Conservation (phyloP, 2,329 filamentous ascomycete genomes). For the Exserohilum turcica region DNA sequence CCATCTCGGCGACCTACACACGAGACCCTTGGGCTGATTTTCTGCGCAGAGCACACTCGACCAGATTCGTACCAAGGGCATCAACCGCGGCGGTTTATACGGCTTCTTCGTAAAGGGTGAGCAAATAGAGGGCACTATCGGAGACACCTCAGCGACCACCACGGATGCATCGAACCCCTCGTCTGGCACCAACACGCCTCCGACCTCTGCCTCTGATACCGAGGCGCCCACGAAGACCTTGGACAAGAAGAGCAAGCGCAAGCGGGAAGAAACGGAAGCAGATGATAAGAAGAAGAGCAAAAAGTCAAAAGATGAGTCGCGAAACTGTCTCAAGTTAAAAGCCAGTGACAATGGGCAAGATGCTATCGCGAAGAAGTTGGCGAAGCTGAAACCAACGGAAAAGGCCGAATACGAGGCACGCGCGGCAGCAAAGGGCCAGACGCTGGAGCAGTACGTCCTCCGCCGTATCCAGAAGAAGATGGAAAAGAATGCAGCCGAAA, state of each 20-base stretch:
- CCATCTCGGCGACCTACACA: neutral
- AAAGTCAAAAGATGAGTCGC: conserved; percentile 11
- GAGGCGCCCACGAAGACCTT: conserved; percentile 19
- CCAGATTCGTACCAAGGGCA: conserved; percentile 54
- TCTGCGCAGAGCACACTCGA: conserved; percentile 60
- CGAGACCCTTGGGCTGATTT: conserved; percentile 27
- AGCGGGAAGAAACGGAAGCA: conserved; percentile 22
- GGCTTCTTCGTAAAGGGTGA: conserved; percentile 84
- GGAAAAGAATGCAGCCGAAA: conserved; percentile 18
- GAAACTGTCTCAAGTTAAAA: conserved; percentile 6
- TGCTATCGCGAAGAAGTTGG: conserved; percentile 31
- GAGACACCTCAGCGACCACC: conserved; percentile 27
- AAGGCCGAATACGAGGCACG: conserved; percentile 39
- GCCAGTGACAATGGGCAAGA: conserved; percentile 7
- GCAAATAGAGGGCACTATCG: conserved; percentile 72
- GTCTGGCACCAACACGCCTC: conserved; percentile 33
- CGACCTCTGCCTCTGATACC: conserved; percentile 34
- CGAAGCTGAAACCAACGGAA: conserved; percentile 36
- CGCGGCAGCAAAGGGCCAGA: conserved; percentile 46
- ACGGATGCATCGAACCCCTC: conserved; percentile 24
- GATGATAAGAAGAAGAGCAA: conserved; percentile 22
- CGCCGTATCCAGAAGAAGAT: conserved; percentile 44
- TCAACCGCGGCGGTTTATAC: conserved; percentile 68
- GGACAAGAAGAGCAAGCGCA: conserved; percentile 36
- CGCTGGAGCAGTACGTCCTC: conserved; percentile 45